phyloP scores from a whole-genome alignment of 441 rosid genomes.

The Pelargonium citronellum region DNA sequence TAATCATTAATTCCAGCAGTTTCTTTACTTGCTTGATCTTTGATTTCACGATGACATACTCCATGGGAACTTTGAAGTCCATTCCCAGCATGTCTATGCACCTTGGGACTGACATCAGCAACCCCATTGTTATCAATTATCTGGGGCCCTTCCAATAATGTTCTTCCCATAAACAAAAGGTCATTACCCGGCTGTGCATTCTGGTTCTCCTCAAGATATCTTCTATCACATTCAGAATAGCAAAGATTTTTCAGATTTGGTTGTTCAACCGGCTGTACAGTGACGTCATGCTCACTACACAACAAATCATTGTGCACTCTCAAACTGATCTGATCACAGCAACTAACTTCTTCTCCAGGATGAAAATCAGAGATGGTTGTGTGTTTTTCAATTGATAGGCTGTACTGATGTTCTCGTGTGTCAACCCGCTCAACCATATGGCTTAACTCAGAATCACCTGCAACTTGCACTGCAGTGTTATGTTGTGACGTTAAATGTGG shows the following conservation, averaged over 20 bases:
- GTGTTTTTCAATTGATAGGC: constrained; percentile 14
- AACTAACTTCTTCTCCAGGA: constrained; percentile 17
- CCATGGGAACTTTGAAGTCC: constrained; percentile 20
- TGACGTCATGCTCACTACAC: constrained; percentile 20
- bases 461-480: constrained; percentile 12
- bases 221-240: constrained; percentile 26
- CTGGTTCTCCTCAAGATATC: constrained; percentile 22
- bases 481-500: constrained; percentile 1
- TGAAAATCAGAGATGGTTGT: constrained; percentile 21
- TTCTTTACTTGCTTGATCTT: constrained; percentile 32
- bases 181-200: constrained; percentile 24
- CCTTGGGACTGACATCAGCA: constrained; percentile 18
- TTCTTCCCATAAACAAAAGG: constrained; percentile 19
- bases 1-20: constrained; percentile 19
- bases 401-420: constrained; percentile 14
- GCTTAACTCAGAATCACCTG: constrained; percentile 21
- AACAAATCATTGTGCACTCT: constrained; percentile 18
- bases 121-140: constrained; percentile 19
- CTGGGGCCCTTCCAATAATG: constrained; percentile 19
- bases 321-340: constrained; percentile 14
- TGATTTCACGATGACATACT: constrained; percentile 21
- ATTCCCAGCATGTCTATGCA: constrained; percentile 15
- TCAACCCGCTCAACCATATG: constrained; percentile 14
- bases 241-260: constrained; percentile 21
- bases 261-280: constrained; percentile 23